These are phyloP conservation scores for Incumbomyces delicatus DNA, from an alignment of 2,329 filamentous ascomycete genomes.

Conservation along the genomic window DNA sequence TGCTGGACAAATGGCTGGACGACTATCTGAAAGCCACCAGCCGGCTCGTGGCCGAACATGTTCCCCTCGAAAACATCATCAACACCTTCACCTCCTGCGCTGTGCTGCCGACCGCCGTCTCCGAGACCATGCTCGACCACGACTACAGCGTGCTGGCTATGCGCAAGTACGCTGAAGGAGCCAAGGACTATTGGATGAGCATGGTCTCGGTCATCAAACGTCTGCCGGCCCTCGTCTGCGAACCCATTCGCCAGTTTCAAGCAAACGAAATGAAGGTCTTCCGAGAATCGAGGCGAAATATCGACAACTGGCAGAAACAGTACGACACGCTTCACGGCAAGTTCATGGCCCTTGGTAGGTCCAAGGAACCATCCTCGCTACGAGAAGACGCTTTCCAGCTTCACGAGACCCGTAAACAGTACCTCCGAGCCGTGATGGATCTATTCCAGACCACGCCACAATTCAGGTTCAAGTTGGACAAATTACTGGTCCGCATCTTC, in stretches of 20 bases:
- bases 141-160: constrained; percentile 88
- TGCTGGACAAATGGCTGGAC: constrained; percentile 85
- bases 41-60: constrained; percentile 55
- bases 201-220: constrained; percentile 64
- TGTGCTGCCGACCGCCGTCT: constrained; percentile 61
- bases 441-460: constrained; percentile 84
- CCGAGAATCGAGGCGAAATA: constrained; percentile 66
- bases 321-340: constrained; percentile 75
- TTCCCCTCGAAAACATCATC: constrained; percentile 68
- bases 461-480: constrained; percentile 72
- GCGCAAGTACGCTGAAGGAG: constrained; percentile 73
- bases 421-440: constrained; percentile 86
- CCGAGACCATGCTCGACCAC: constrained; percentile 81
- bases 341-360: constrained; percentile 77
- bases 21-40: constrained; percentile 54
- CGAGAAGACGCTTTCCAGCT: constrained; percentile 93
- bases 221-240: constrained; percentile 65
- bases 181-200: constrained; percentile 77
- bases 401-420: constrained; percentile 82
- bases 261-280: constrained; percentile 70
- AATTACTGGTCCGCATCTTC: constrained; percentile 73
- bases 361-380: constrained; percentile 83
- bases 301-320: constrained; percentile 72
- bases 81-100: constrained; percentile 66
- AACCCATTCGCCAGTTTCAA: constrained; percentile 73